These are phyloP conservation scores for Linnemannia elongata DNA, from an alignment of 192 early-diverging fungal species.

Conservation along the genomic window DNA sequence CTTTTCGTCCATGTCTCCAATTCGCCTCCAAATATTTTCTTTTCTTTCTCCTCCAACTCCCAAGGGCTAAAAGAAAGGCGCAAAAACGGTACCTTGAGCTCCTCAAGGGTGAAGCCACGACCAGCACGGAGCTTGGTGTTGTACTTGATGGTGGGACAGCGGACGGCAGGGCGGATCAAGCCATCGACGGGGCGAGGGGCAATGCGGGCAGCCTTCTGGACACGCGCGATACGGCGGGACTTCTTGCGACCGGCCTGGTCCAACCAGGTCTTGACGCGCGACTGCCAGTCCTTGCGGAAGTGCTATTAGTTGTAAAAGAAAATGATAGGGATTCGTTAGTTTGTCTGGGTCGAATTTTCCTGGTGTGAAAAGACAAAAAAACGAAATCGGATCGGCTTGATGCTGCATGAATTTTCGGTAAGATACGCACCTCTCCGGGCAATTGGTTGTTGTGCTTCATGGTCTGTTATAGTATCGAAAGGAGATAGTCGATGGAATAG, in stretches of 20 bases:
- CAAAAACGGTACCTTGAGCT: slow-evolving; percentile 84
- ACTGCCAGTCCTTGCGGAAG: slow-evolving; percentile 99
- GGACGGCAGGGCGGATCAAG: slow-evolving; percentile 95
- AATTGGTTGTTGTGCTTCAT: slow-evolving; percentile 62
- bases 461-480: slow-evolving; percentile 27
- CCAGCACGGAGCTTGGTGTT: slow-evolving; percentile 97
- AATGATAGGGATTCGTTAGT: neutral
- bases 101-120: slow-evolving; percentile 98
- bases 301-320: slow-evolving; percentile 62
- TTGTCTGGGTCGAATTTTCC: neutral
- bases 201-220: slow-evolving; percentile 95
- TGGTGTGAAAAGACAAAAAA: neutral
- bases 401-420: neutral
- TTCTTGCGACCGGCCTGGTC: slow-evolving; percentile 97
- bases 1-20: neutral
- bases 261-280: slow-evolving; percentile 98
- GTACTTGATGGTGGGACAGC: slow-evolving; percentile 97
- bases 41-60: neutral
- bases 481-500: neutral
- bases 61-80: neutral
- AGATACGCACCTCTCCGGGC: slow-evolving; percentile 57
- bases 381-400: neutral
- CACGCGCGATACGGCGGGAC: slow-evolving; percentile 86
- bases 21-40: neutral
- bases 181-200: slow-evolving; percentile 97